These are phyloP conservation scores for Paspalum notatum DNA, from an alignment of 176 grass and related monocot species.

Conservation along the genomic window DNA sequence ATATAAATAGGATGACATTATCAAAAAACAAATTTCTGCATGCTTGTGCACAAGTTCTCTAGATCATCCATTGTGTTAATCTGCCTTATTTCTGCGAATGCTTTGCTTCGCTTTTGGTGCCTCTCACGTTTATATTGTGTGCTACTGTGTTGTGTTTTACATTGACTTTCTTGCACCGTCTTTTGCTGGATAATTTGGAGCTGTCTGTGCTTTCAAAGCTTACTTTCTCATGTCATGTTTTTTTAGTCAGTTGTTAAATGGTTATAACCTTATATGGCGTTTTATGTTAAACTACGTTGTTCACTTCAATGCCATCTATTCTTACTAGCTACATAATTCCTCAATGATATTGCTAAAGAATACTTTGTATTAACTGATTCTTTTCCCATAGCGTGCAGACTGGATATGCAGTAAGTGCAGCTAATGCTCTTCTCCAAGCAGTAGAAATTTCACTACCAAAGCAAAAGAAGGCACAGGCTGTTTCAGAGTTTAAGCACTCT, in stretches of 20 bases:
- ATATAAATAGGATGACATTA: not conserved
- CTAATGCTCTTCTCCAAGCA: slow-evolving; percentile 64
- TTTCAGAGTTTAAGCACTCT: slow-evolving; percentile 82
- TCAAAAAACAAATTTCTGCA: not conserved
- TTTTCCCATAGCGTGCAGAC: slow-evolving; percentile 70
- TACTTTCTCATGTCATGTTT: slow-evolving; percentile 8
- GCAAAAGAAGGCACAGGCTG: slow-evolving; percentile 77
- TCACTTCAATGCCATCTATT: not conserved
- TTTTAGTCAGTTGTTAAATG: not conserved
- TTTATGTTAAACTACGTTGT: not conserved
- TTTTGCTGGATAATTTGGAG: not conserved
- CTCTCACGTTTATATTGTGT: not conserved
- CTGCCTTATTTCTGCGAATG: not conserved
- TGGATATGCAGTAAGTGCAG: slow-evolving; percentile 58
- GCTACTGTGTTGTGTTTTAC: not conserved
- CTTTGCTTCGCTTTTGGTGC: not conserved
- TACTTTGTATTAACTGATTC: slow-evolving; percentile 27
- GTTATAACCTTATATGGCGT: not conserved
- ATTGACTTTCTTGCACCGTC: not conserved
- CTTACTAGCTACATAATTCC: not conserved
- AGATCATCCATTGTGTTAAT: not conserved
- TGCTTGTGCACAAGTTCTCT: not conserved
- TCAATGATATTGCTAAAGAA: not conserved
- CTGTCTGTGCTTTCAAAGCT: not conserved
- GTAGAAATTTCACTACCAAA: slow-evolving; percentile 73